These are phyloP conservation scores for Amaranthus hypochondriacus DNA, from an alignment of 148 eudicot genomes.

Conservation along the genomic window DNA sequence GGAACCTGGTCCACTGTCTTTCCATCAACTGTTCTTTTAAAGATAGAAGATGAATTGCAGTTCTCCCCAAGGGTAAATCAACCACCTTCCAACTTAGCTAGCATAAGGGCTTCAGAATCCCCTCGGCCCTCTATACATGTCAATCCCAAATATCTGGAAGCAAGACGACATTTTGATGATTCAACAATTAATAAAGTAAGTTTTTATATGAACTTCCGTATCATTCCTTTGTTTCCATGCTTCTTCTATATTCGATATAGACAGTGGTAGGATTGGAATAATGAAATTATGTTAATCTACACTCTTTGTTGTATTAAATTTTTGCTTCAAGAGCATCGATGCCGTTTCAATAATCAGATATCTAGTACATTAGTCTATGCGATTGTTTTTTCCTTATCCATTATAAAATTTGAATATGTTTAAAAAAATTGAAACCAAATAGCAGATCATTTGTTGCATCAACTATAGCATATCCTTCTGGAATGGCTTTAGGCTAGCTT, in stretches of 20 bases:
- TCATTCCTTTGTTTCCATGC: neutral
- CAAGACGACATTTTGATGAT: slow-evolving; percentile 61
- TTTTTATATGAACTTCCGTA: slow-evolving; percentile 9
- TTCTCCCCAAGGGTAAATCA: slow-evolving; percentile 50
- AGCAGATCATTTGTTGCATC: neutral
- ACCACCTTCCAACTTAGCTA: slow-evolving; percentile 48
- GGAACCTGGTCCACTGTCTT: slow-evolving; percentile 91
- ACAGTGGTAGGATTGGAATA: neutral
- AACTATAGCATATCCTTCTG: neutral
- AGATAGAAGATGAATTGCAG: slow-evolving; percentile 66
- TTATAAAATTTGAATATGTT: neutral
- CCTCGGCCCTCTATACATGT: slow-evolving; percentile 90
- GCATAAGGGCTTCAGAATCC: slow-evolving; percentile 69
- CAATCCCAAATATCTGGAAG: slow-evolving; percentile 92
- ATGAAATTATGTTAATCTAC: no score
- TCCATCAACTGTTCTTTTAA: slow-evolving; percentile 62
- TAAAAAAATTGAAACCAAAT: neutral
- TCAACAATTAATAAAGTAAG: slow-evolving; percentile 56
- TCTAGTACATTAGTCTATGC: neutral
- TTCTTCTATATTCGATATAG: neutral
- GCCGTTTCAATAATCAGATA: neutral
- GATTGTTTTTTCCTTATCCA: neutral
- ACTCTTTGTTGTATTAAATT: neutral
- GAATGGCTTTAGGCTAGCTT: neutral
- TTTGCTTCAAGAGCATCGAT: neutral